Conservation (phyloP, 176 grass and related monocot genomes). For the Carex littledalei region DNA sequence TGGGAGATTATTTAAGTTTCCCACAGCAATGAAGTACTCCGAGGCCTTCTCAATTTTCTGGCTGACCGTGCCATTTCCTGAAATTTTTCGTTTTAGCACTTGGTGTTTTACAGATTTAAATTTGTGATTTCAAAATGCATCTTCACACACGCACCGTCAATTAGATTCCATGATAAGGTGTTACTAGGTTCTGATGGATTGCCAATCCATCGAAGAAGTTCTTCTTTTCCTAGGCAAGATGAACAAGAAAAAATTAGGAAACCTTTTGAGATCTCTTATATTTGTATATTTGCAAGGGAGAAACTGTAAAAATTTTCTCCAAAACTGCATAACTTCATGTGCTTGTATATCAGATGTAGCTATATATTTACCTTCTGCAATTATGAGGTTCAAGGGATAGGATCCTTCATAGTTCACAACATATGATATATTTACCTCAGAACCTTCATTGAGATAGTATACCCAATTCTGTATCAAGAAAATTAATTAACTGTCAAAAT, state of each 20-base stretch:
- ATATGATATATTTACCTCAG: conserved; percentile 38
- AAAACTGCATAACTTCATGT: background rate
- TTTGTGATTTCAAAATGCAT: background rate
- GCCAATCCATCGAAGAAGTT: conserved; percentile 38
- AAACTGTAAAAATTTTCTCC: background rate
- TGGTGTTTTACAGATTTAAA: background rate
- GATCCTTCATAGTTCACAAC: conserved; percentile 24
- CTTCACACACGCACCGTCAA: conserved; percentile 34
- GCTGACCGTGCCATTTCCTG: conserved; percentile 46
- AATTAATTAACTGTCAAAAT: background rate
- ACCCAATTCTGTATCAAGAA: conserved; percentile 46
- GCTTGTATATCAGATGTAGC: background rate
- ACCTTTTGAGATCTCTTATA: background rate
- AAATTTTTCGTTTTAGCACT: background rate
- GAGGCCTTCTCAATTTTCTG: conserved; percentile 28
- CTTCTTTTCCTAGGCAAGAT: conserved; percentile 36
- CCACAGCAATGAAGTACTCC: conserved; percentile 51
- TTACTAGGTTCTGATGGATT: conserved; percentile 41
- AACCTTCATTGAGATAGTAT: conserved; percentile 56
- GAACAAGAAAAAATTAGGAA: background rate
- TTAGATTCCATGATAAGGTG: conserved; percentile 36
- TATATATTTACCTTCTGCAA: conserved; percentile 40
- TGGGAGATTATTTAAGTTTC: conserved; percentile 43
- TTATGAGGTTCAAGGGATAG: conserved; percentile 38
- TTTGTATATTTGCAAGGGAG: background rate